Base-by-base conservation (phyloP, 495 filamentous ascomycete species). In the Podospora didyma region DNA sequence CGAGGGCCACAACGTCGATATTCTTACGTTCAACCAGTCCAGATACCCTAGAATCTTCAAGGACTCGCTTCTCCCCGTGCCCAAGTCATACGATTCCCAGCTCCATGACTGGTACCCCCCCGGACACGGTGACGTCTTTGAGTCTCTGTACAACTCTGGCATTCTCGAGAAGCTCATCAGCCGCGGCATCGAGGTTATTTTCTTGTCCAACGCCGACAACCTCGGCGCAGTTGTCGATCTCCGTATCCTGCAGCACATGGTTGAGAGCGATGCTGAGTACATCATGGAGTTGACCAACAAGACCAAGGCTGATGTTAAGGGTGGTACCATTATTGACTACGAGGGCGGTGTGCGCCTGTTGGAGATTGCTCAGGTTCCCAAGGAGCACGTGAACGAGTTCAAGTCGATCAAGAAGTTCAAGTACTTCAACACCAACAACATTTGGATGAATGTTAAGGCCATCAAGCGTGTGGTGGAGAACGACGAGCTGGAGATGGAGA, bases 361-460 rank as follows among this genome's bases (percentile, higher is more conserved):
- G 35, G 94, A 99, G 82, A 96, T 99, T 62, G 94, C 94, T 12
- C 94, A 99, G 79, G 94, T 99, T n/a, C 94, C 95, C 76, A 97
- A 96, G 84, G 91, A 97, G 79, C 93, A 99, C 79, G 88, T 89
- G 68, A 97, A 99, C 78, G 94, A 99, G 78, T 99, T 99, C 90
- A 99, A 99, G 86, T 97, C 94, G 48, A 99, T 99, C 80, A 99
- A 97, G 88, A 99, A 99, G 82, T 99, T 99, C 87, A 97, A 96
- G 82, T 99, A 99, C 86, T 99, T 99, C 87, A 99, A 99, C 85
- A 99, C 94, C 76, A 99, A 99, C 88, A 99, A 99, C 84, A 96
- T 99, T 79, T 99, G 94, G 94, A 88, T 99, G 82, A 97, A 94
- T 80, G 83, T 96, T 64, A 86, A 89, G 69, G 94, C 94, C 60